Evolutionary conservation across 768 basidiomycete species (phyloP).

Genomic region (Nevesoporus exiguus): DNA sequence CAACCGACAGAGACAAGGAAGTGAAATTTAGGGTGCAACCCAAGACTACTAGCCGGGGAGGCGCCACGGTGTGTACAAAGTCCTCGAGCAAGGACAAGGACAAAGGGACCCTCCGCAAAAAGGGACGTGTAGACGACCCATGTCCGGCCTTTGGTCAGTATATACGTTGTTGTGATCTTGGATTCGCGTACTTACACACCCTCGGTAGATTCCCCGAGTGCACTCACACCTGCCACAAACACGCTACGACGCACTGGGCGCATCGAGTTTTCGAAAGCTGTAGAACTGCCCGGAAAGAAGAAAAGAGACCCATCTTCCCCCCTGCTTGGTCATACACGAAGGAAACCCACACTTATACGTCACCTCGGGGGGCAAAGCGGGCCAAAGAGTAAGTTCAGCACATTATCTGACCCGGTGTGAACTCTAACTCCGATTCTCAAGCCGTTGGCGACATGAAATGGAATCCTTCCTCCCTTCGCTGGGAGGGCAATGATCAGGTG

Average conservation of each 20-base stretch:
- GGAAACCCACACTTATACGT: constrained; percentile 86
- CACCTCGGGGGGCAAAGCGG: constrained; percentile 66
- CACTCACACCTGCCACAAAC: constrained; percentile 45
- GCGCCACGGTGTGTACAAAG: constrained; percentile 46
- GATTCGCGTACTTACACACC: constrained; percentile 1
- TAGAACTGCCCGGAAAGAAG: constrained; percentile 46
- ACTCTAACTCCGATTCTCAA: constrained; percentile 33
- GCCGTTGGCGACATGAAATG: constrained; percentile 97
- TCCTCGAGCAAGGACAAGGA: constrained; percentile 41
- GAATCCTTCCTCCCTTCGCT: constrained; percentile 86
- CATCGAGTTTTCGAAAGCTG: constrained; percentile 49
- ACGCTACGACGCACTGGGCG: constrained; percentile 55
- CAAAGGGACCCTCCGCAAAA: constrained; percentile 58
- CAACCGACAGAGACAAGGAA: constrained; percentile 82
- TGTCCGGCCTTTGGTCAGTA: constrained; percentile 39
- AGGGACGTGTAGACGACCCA: constrained; percentile 47
- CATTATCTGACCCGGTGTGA: constrained; percentile 1
- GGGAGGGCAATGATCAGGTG: constrained; percentile 96
- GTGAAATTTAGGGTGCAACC: constrained; percentile 71
- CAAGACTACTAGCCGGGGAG: constrained; percentile 56
- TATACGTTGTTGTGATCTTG: background rate
- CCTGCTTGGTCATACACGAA: constrained; percentile 43
- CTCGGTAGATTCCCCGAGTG: constrained; percentile 19
- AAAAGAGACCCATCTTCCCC: constrained; percentile 51
- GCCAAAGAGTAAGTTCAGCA: constrained; percentile 62